Percentiles rank a stretch among this genome's conserved stretches.
Evolutionary conservation across 345 rosid genomes (phyloP).

Genomic region (Cardamine resedifolia): DNA sequence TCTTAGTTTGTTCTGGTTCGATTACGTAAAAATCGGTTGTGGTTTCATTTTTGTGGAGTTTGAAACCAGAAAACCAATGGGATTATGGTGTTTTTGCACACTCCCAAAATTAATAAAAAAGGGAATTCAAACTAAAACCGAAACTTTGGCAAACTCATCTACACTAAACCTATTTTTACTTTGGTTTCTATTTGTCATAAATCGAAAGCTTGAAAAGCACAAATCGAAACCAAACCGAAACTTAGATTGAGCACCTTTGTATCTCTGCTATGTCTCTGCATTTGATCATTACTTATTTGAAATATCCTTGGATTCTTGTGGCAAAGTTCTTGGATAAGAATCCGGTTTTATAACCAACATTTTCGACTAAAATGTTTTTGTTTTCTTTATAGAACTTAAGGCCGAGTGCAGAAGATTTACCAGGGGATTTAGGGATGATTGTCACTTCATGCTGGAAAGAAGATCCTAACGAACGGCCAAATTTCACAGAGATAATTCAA

Average conservation of each 20-base stretch:
- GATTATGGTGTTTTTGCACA: background rate
- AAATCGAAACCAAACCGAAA: background rate
- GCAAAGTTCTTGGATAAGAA: background rate
- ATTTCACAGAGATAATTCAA: conserved; percentile 78
- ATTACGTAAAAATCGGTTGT: background rate
- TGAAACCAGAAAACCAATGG: background rate
- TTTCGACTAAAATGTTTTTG: background rate
- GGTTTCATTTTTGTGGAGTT: background rate
- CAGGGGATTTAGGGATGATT: conserved; percentile 68
- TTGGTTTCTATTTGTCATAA: background rate
- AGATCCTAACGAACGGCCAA: conserved; percentile 85
- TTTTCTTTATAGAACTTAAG: conserved; percentile 61
- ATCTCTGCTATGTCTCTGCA: background rate
- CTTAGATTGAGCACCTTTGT: background rate
- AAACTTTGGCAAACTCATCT: background rate
- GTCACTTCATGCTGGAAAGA: conserved; percentile 98
- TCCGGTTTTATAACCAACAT: background rate
- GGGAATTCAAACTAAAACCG: background rate
- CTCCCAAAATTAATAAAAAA: background rate
- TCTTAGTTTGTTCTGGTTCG: background rate
- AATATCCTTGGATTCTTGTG: background rate
- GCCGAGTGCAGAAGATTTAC: conserved; percentile 83
- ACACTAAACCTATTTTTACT: background rate
- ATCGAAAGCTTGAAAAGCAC: background rate
- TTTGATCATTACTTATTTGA: background rate